Conservation (phyloP, 2,329 filamentous ascomycete species). For the Arthrobotrys sphaeroides region DNA sequence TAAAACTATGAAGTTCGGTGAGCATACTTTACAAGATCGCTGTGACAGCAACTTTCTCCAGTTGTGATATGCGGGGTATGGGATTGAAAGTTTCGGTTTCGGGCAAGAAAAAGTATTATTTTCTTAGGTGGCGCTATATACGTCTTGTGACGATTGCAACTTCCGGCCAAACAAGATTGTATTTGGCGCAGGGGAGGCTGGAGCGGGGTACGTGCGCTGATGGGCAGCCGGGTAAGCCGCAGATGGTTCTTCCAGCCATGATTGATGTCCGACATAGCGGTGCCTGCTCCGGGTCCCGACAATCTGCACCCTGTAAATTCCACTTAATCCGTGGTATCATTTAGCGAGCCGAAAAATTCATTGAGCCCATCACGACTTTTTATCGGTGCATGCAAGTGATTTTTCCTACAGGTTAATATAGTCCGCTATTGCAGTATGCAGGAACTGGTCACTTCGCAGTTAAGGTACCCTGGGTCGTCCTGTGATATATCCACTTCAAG, state of each 20-base stretch:
- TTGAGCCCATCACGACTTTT: neutral
- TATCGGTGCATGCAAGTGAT: conserved; percentile 1
- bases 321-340: conserved; percentile 18
- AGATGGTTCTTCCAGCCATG: conserved; percentile 12
- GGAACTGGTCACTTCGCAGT: conserved; percentile 4
- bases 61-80: conserved; percentile 3
- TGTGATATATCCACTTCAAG: neutral
- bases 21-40: conserved; percentile 6
- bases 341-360: conserved; percentile 29
- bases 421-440: conserved; percentile 1
- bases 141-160: conserved; percentile 4
- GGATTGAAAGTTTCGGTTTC: neutral
- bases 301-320: neutral
- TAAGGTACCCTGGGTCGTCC: neutral
- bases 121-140: conserved; percentile 18
- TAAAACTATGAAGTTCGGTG: neutral
- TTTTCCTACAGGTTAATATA: neutral
- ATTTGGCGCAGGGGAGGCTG: conserved; percentile 13
- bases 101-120: conserved; percentile 1
- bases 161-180: neutral
- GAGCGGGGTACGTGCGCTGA: conserved; percentile 27
- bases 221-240: conserved; percentile 27
- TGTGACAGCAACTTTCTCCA: neutral
- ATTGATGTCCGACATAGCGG: conserved; percentile 39
- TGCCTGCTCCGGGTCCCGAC: conserved; percentile 34